phyloP scores from a whole-genome alignment of 805 yeast genomes.

The Candida boleticola region DNA sequence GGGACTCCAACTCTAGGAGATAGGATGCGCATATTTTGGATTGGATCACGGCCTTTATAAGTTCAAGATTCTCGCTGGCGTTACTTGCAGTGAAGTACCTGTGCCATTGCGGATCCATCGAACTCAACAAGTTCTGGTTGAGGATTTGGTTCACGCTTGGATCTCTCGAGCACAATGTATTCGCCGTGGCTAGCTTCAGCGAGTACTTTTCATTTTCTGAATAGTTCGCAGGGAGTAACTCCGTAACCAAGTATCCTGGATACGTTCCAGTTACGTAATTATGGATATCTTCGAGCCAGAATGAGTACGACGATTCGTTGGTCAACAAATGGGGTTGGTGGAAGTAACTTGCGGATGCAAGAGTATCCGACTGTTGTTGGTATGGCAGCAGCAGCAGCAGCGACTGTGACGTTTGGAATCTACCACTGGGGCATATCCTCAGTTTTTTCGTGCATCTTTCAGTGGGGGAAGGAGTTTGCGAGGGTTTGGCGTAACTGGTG shows the following conservation, averaged over 20 bases:
- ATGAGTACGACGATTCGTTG: conserved; percentile 3
- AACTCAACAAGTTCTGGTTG: conserved; percentile 6
- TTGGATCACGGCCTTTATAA: conserved; percentile 16
- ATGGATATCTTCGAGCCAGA: conserved; percentile 9
- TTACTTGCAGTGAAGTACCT: neutral
- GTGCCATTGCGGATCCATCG: conserved; percentile 2
- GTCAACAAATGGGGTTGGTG: no score
- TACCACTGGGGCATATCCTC: no score
- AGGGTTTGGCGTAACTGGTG: no score
- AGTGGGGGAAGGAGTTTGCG: no score
- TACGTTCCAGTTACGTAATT: neutral
- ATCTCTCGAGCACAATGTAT: conserved; percentile 5
- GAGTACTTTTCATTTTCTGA: conserved; percentile 4
- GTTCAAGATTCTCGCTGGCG: conserved; percentile 15
- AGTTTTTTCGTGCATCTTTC: no score
- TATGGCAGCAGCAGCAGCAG: no score
- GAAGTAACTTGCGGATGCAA: no score
- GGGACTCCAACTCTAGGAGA: conserved; percentile 16
- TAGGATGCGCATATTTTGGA: conserved; percentile 14
- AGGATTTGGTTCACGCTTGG: conserved; percentile 7
- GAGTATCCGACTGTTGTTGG: no score
- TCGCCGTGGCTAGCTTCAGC: neutral
- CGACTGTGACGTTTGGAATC: no score
- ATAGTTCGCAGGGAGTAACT: conserved; percentile 5
- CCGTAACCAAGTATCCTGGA: conserved; percentile 4